These are phyloP conservation scores for Sphagnum fallax DNA, from an alignment of 228 moss, liverwort and hornwort species.

Conservation along the genomic window DNA sequence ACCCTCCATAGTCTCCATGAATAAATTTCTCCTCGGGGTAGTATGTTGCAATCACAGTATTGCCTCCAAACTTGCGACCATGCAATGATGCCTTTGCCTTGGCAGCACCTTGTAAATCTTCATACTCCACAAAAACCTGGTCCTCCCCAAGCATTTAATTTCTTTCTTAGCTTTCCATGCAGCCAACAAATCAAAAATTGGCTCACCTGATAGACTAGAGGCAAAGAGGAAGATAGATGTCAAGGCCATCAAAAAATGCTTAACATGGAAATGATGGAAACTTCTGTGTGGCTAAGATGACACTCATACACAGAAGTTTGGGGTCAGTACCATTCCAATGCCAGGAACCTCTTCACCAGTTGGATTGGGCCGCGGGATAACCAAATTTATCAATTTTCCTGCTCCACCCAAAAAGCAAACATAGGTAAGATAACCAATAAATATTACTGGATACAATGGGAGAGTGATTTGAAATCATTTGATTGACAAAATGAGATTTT, in stretches of 20 bases:
- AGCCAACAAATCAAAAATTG: not conserved
- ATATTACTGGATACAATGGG: not conserved
- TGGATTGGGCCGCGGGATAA: constrained; percentile 32
- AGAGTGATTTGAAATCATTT: not conserved
- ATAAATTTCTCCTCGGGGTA: constrained; percentile 49
- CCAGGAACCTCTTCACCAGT: constrained; percentile 45
- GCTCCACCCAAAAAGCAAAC: not conserved
- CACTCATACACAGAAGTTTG: too few relatives aligned
- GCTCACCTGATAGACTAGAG: not conserved
- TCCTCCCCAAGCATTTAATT: not conserved
- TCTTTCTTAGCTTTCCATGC: not conserved
- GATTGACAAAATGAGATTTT: not conserved
- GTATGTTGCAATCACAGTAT: constrained; percentile 47
- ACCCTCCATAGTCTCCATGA: constrained; percentile 51
- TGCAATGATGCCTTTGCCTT: constrained; percentile 44
- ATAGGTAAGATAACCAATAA: not conserved
- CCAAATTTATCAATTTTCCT: constrained; percentile 53
- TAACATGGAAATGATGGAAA: not conserved
- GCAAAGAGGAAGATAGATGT: not conserved
- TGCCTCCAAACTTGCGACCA: constrained; percentile 43
- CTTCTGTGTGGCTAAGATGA: too few relatives aligned
- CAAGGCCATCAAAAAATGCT: not conserved
- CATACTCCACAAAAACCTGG: constrained; percentile 48
- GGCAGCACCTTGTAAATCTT: constrained; percentile 32
- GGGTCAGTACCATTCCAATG: constrained; percentile 31